Conservation (phyloP, 2,329 filamentous ascomycete genomes). For the Davidsoniella eucalypti region DNA sequence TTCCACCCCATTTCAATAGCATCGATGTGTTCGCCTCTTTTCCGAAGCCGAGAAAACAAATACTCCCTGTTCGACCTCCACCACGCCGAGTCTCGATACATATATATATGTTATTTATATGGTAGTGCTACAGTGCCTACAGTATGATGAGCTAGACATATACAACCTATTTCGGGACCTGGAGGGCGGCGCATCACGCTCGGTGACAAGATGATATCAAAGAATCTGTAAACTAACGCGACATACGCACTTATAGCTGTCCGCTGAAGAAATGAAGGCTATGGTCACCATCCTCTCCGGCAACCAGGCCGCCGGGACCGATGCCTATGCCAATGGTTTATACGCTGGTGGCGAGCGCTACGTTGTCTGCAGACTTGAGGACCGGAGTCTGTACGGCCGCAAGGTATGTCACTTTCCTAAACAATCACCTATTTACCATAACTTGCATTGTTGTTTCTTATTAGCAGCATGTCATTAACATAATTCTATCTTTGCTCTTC, state of each 20-base stretch:
- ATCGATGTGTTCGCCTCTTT: not conserved
- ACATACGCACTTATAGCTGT: conserved; percentile 1
- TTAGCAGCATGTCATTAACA: conserved; percentile 7
- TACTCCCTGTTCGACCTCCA: not conserved
- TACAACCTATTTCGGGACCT: no score
- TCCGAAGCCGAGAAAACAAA: not conserved
- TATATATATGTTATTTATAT: no score
- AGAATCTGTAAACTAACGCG: not conserved
- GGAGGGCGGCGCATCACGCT: no score
- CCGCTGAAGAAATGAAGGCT: conserved; percentile 39
- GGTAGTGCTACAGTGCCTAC: no score
- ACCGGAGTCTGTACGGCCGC: conserved; percentile 68
- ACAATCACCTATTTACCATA: not conserved
- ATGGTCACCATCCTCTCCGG: conserved; percentile 36
- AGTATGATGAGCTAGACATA: no score
- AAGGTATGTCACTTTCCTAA: conserved; percentile 40
- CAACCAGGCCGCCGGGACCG: conserved; percentile 34
- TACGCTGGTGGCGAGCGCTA: conserved; percentile 64
- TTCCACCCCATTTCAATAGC: conserved; percentile 12
- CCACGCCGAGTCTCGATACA: no score
- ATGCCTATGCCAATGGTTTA: conserved; percentile 56
- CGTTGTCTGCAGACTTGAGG: conserved; percentile 59
- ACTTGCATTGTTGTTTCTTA: conserved; percentile 3
- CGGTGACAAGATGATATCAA: not conserved
- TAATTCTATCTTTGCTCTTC: not conserved